These are phyloP conservation scores for Fusarium transvaalense DNA, from an alignment of 2,329 filamentous ascomycete genomes.

Conservation along the genomic window DNA sequence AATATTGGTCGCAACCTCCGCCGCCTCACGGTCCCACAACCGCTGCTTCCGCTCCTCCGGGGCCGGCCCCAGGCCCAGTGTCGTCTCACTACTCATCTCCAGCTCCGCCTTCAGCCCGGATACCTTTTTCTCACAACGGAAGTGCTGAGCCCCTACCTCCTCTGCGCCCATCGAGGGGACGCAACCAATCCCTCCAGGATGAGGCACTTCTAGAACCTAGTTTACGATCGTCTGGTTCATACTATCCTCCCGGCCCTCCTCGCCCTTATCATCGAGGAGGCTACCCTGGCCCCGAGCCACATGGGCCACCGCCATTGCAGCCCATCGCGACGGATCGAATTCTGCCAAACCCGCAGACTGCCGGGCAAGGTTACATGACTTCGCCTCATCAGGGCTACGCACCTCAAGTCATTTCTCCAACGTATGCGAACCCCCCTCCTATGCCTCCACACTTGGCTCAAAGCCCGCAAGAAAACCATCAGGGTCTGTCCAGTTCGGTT, in stretches of 20 bases:
- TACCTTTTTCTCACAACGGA: constrained; percentile 54
- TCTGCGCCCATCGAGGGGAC: constrained; percentile 54
- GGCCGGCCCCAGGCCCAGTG: constrained; percentile 36
- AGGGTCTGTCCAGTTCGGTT: constrained; percentile 48
- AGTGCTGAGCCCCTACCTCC: constrained; percentile 56
- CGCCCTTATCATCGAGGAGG: constrained; percentile 51
- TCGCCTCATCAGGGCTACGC: constrained; percentile 52
- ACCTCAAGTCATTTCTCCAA: constrained; percentile 54
- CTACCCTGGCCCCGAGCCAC: constrained; percentile 50
- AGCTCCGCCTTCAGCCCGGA: constrained; percentile 48
- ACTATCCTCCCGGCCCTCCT: constrained; percentile 50
- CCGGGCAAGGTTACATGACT: constrained; percentile 51
- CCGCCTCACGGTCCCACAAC: constrained; percentile 44
- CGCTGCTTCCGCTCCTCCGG: constrained; percentile 32
- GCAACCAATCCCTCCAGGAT: constrained; percentile 53
- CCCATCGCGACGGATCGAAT: constrained; percentile 51
- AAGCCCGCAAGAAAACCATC: constrained; percentile 53
- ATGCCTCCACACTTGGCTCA: constrained; percentile 52
- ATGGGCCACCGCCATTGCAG: constrained; percentile 48
- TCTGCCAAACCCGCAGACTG: constrained; percentile 52
- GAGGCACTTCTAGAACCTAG: constrained; percentile 51
- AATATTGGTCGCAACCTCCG: constrained; percentile 54
- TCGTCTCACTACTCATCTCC: constrained; percentile 48
- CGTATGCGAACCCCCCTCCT: constrained; percentile 51
- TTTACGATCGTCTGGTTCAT: constrained; percentile 50